Evolutionary conservation across 176 grass and related monocot species (phyloP).

Genomic region (Triticum urartu): DNA sequence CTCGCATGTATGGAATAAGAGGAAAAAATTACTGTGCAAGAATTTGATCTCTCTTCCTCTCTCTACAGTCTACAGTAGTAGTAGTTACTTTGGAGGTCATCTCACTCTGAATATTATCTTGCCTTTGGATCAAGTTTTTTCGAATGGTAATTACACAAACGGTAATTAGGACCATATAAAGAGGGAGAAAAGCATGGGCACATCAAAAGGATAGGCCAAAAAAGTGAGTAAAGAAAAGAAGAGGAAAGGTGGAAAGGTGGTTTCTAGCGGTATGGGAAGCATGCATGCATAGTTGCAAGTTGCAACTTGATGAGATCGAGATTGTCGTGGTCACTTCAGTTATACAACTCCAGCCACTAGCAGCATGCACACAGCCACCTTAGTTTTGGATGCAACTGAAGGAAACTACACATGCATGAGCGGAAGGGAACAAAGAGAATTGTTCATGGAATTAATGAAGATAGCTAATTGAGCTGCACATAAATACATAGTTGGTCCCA

Average conservation of each 20-base stretch:
- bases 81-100: background rate
- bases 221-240: background rate
- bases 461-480: background rate
- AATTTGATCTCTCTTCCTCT: background rate
- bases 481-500: background rate
- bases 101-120: slow-evolving; percentile 16
- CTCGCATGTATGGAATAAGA: background rate
- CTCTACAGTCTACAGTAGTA: no score
- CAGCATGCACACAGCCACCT: background rate
- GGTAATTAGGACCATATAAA: background rate
- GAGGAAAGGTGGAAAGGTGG: background rate
- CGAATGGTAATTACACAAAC: no score
- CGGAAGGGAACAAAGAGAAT: slow-evolving; percentile 39
- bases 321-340: slow-evolving; percentile 44
- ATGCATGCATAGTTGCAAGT: slow-evolving; percentile 27
- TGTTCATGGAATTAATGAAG: slow-evolving; percentile 25
- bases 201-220: slow-evolving; percentile 10
- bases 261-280: slow-evolving; percentile 43
- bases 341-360: slow-evolving; percentile 26
- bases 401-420: slow-evolving; percentile 17
- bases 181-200: slow-evolving; percentile 21
- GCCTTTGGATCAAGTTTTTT: no score
- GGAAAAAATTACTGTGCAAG: background rate
- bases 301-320: slow-evolving; percentile 39
- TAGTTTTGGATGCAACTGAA: slow-evolving; percentile 20